Percentiles rank a stretch among this genome's conserved stretches.
Evolutionary conservation across 768 basidiomycete genomes (phyloP).

Genomic region (Lyophyllum atratum): DNA sequence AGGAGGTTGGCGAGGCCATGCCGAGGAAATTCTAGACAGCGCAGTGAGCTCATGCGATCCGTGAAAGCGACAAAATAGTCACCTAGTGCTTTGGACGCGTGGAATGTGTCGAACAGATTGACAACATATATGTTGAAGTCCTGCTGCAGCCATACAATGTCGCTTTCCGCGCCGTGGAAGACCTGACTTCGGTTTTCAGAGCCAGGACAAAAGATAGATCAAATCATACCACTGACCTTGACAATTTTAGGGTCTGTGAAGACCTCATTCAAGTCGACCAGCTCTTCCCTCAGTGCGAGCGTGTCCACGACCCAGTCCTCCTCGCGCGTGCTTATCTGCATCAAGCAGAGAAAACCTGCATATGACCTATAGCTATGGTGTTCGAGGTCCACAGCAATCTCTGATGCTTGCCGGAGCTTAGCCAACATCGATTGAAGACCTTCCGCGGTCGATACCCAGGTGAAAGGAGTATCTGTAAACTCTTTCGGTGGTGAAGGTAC

Average conservation of each 20-base stretch:
- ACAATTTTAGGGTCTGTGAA: conserved; percentile 84
- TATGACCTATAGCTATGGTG: conserved; percentile 90
- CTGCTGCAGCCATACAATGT: conserved; percentile 95
- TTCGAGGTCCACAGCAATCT: conserved; percentile 94
- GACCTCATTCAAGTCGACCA: conserved; percentile 77
- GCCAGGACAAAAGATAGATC: not conserved
- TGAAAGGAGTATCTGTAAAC: conserved; percentile 69
- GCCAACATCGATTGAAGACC: conserved; percentile 65
- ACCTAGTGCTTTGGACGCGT: conserved; percentile 89
- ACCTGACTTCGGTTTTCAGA: conserved; percentile 48
- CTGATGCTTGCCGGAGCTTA: conserved; percentile 61
- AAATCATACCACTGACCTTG: conserved; percentile 56
- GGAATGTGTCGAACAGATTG: conserved; percentile 96
- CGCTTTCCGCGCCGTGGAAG: conserved; percentile 93
- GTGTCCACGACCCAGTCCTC: conserved; percentile 90
- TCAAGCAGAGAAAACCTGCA: conserved; percentile 86
- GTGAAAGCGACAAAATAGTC: conserved; percentile 3
- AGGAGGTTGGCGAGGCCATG: conserved; percentile 85
- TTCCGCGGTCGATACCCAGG: conserved; percentile 64
- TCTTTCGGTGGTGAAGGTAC: conserved; percentile 54
- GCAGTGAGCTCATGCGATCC: not conserved
- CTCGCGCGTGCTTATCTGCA: conserved; percentile 86
- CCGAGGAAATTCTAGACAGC: conserved; percentile 67
- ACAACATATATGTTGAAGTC: conserved; percentile 94
- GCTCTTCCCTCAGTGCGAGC: conserved; percentile 70